Percentiles rank a stretch among this genome's conserved stretches.
Conservation (phyloP, 2,329 filamentous ascomycete genomes). For the Rutstroemia sp. region DNA sequence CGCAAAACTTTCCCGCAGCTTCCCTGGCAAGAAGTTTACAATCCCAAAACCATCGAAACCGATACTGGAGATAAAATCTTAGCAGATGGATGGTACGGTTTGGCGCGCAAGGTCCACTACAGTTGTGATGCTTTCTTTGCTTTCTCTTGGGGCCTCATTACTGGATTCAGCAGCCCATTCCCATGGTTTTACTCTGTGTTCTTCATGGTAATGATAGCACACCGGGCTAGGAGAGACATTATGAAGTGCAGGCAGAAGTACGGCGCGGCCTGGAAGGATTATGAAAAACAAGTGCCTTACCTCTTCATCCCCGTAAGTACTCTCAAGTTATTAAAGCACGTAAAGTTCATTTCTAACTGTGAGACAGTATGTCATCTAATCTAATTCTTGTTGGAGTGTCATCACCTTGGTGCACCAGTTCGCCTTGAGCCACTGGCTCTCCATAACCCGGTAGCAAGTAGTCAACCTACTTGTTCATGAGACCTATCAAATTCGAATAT, state of each 20-base stretch:
- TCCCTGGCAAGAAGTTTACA: constrained; percentile 77
- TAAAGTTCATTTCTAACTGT: too few species aligned
- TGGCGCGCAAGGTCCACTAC: constrained; percentile 75
- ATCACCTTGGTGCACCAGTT: too few species aligned
- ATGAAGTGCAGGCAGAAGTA: constrained; percentile 70
- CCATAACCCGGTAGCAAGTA: too few species aligned
- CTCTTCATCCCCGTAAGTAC: constrained; percentile 66
- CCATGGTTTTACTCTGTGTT: constrained; percentile 87
- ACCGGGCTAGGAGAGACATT: constrained; percentile 70
- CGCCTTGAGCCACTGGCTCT: too few species aligned
- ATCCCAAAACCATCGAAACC: constrained; percentile 71
- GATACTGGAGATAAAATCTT: constrained; percentile 69
- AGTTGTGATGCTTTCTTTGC: constrained; percentile 75
- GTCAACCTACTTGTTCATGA: too few species aligned
- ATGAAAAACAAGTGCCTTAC: constrained; percentile 73
- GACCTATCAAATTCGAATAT: too few species aligned
- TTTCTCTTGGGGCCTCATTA: constrained; percentile 69
- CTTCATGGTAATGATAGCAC: constrained; percentile 72
- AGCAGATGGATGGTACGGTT: constrained; percentile 78
- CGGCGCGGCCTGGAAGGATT: constrained; percentile 74
- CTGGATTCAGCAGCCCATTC: constrained; percentile 72
- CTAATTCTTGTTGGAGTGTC: too few species aligned
- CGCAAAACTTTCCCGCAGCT: constrained; percentile 83
- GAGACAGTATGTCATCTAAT: too few species aligned
- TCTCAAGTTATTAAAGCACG: too few species aligned